Percentiles rank a stretch among this genome's conserved stretches.
phyloP scores from a whole-genome alignment of 179 eudicot genomes.

The Pouteria campechiana region DNA sequence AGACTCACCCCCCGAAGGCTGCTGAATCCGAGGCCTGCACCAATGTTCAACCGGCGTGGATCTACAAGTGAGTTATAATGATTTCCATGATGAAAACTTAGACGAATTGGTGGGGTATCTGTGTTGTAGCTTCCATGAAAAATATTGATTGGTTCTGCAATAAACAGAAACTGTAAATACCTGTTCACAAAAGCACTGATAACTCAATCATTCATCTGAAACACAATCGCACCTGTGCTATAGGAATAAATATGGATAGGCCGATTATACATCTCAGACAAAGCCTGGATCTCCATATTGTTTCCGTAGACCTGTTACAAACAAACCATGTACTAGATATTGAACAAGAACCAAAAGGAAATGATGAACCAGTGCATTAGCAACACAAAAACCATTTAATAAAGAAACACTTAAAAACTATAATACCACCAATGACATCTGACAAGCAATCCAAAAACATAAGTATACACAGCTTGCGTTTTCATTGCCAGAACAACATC shows the following conservation, averaged over 20 bases:
- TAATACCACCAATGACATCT: too few relatives aligned
- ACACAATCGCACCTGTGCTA: constrained; percentile 49
- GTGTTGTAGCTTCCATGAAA: constrained; percentile 88
- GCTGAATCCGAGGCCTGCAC: constrained; percentile 97
- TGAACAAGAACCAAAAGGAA: too few relatives aligned
- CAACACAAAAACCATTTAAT: too few relatives aligned
- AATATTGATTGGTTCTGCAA: constrained; percentile 87
- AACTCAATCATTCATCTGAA: not conserved
- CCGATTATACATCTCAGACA: constrained; percentile 94
- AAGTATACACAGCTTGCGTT: too few relatives aligned
- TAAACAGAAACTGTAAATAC: not conserved
- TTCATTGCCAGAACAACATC: too few relatives aligned
- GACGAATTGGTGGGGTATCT: constrained; percentile 82
- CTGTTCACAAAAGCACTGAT: not conserved
- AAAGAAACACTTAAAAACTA: too few relatives aligned
- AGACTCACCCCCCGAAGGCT: constrained; percentile 74
- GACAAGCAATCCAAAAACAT: too few relatives aligned
- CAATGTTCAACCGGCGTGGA: constrained; percentile 81
- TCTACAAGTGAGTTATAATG: constrained; percentile 98
- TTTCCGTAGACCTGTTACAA: constrained; percentile 84
- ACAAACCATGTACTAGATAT: too few relatives aligned
- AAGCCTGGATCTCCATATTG: constrained; percentile 88
- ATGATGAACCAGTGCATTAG: too few relatives aligned
- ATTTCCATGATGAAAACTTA: constrained; percentile 90
- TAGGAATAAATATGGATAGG: constrained; percentile 96